Evolutionary conservation across 805 yeast species (phyloP).

Genomic region (Starmerella apicola): DNA sequence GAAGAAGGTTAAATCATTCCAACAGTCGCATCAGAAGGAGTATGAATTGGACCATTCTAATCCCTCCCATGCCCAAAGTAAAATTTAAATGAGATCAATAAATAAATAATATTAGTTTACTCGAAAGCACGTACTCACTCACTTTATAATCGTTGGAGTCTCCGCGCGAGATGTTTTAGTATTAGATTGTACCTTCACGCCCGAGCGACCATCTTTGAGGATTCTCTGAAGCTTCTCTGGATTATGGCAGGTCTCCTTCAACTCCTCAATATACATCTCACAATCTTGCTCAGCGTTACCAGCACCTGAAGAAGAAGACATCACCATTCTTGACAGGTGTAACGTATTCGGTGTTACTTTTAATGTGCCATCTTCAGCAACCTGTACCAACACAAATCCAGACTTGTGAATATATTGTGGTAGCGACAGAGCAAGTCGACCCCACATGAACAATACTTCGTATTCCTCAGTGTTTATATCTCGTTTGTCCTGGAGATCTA

Average conservation of each 20-base stretch:
- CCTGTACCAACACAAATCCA: conserved; percentile 82
- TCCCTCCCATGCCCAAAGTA: no score
- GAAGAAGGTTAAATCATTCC: conserved; percentile 5
- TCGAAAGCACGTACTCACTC: no score
- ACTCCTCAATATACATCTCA: conserved; percentile 9
- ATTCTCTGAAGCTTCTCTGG: conserved; percentile 2
- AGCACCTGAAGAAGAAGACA: conserved; percentile 8
- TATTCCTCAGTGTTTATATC: conserved; percentile 47
- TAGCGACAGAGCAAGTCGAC: conserved; percentile 30
- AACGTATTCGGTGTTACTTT: conserved; percentile 80
- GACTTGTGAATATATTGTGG: conserved; percentile 86
- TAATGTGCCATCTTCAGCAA: conserved; percentile 64
- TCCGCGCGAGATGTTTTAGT: no score
- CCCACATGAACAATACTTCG: conserved; percentile 83
- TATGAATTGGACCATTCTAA: conserved; percentile 12
- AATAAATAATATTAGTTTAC: no score
- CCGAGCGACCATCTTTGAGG: conserved; percentile 9
- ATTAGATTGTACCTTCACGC: neutral
- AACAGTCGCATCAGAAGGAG: conserved; percentile 3
- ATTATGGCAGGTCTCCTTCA: conserved; percentile 7
- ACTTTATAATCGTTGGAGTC: no score
- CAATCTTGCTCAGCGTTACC: conserved; percentile 16
- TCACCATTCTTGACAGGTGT: conserved; percentile 47
- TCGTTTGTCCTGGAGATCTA: conserved; percentile 44
- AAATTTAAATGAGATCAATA: no score